These are phyloP conservation scores for Rhodotorula sphaerocarpa DNA, from an alignment of 768 basidiomycete species.

Conservation along the genomic window DNA sequence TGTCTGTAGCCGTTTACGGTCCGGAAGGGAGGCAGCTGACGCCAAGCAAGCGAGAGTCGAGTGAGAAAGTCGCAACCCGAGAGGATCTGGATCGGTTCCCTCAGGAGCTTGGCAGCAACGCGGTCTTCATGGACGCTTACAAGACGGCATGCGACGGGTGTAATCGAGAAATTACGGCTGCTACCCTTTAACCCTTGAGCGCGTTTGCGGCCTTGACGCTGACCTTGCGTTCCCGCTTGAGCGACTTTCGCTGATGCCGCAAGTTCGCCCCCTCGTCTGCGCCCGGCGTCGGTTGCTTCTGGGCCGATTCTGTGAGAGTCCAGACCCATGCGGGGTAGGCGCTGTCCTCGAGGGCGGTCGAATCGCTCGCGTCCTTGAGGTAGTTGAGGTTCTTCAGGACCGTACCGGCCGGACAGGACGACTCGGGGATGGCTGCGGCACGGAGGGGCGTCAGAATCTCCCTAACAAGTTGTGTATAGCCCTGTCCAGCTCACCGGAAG, in stretches of 20 bases:
- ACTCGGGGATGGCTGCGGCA: neutral
- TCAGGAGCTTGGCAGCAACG: no score
- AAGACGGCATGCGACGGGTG: no score
- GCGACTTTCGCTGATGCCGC: conserved; percentile 15
- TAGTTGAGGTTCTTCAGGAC: conserved; percentile 43
- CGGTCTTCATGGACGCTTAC: no score
- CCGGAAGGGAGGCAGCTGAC: no score
- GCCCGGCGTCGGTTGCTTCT: neutral
- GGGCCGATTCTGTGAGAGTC: conserved; percentile 17
- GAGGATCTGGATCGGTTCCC: no score
- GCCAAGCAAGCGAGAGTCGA: no score
- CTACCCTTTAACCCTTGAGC: conserved; percentile 39
- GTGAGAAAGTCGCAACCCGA: no score
- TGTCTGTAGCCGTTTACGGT: no score
- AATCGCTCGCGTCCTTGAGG: conserved; percentile 44
- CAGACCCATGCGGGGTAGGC: conserved; percentile 47
- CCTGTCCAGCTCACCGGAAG: no score
- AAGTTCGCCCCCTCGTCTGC: neutral
- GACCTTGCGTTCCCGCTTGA: conserved; percentile 26
- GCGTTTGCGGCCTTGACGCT: conserved; percentile 44
- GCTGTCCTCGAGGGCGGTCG: conserved; percentile 43
- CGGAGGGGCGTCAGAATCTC: neutral
- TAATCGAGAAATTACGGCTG: no score
- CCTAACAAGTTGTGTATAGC: neutral
- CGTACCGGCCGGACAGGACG: conserved; percentile 41